phyloP scores from a whole-genome alignment of 2,329 filamentous ascomycete genomes.

The Mollisia scopiformis region DNA sequence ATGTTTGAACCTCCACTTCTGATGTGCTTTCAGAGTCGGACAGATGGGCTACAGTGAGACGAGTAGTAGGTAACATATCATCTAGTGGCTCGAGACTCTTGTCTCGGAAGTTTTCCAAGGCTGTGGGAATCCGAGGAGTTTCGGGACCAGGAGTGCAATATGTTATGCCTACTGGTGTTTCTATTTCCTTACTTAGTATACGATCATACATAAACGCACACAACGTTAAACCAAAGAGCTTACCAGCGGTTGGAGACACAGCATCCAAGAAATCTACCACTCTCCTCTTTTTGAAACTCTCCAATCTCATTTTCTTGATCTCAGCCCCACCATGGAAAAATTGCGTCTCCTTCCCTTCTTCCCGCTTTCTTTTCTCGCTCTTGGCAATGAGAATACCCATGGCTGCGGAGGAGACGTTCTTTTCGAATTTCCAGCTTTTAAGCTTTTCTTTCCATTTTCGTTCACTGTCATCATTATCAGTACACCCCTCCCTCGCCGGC shows the following conservation, averaged over 20 bases:
- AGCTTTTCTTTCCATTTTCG: slow-evolving; percentile 3
- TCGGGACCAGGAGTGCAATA: neutral
- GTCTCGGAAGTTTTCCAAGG: neutral
- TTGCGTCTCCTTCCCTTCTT: neutral
- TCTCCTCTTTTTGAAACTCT: slow-evolving; percentile 4
- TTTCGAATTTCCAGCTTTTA: neutral
- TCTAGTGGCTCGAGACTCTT: no score
- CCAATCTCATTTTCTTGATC: neutral
- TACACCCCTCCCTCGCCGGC: no score
- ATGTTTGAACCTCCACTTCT: neutral
- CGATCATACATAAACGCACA: neutral
- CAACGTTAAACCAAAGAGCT: neutral
- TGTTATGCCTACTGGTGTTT: neutral
- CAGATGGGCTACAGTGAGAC: no score
- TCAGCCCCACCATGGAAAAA: neutral
- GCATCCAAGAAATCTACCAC: neutral
- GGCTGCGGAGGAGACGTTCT: neutral
- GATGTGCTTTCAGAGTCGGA: no score
- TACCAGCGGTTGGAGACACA: neutral
- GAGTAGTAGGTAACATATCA: no score
- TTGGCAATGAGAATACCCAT: slow-evolving; percentile 2
- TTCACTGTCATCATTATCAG: neutral
- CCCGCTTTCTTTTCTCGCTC: neutral
- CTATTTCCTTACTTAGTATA: neutral
- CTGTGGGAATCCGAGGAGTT: neutral